Conservation (phyloP, 225 moss, liverwort and hornwort genomes). For the Marchantia paleacea region DNA sequence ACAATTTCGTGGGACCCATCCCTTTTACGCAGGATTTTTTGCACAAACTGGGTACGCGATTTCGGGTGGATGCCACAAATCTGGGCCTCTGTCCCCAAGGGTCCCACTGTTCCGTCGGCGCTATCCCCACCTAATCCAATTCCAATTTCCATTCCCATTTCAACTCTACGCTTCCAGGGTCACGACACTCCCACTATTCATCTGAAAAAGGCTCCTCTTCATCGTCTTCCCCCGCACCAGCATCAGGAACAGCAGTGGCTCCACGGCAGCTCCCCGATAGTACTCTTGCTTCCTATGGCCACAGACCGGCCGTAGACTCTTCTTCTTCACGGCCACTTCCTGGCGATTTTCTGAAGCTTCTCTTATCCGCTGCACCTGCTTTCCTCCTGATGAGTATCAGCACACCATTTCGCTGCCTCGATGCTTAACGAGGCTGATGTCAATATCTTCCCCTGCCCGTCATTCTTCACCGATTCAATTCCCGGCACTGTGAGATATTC, state of each 20-base stretch:
- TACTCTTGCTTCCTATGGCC: neutral
- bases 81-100: neutral
- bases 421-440: neutral
- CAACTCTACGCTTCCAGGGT: neutral
- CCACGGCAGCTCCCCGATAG: neutral
- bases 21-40: neutral
- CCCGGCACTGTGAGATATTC: too few relatives aligned
- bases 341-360: neutral
- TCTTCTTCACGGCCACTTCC: neutral
- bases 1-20: conserved; percentile 1
- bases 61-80: neutral
- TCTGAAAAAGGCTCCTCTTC: neutral
- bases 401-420: neutral
- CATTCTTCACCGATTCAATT: too few relatives aligned
- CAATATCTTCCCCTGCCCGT: too few relatives aligned
- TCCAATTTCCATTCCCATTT: neutral
- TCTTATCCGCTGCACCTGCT: neutral
- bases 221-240: neutral
- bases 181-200: neutral
- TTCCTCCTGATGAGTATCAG: neutral
- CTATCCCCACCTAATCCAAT: neutral
- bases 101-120: neutral
- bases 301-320: neutral
- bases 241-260: neutral
- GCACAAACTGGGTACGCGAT: neutral